A percentile compares a stretch with the other conserved stretches of the same genome.
These are phyloP conservation scores for Magnaporthiopsis rhizophila DNA, from an alignment of 2,329 filamentous ascomycete species.

Conservation along the genomic window DNA sequence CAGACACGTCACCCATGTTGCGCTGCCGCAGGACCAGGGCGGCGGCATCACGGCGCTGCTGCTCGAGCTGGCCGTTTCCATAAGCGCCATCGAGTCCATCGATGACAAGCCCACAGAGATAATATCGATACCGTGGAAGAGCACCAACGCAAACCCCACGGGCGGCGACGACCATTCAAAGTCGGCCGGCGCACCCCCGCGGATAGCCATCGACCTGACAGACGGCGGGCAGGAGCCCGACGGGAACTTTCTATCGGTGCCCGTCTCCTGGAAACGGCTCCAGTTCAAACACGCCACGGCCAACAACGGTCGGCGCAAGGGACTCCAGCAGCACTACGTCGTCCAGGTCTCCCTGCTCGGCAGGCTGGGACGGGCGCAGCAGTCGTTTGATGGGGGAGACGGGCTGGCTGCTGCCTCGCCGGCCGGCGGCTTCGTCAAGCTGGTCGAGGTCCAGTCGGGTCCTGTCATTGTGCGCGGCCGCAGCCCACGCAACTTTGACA, in stretches of 20 bases:
- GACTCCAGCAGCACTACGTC: slow-evolving; percentile 89
- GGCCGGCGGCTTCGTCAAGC: slow-evolving; percentile 56
- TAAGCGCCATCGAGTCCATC: slow-evolving; percentile 83
- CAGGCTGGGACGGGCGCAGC: slow-evolving; percentile 1
- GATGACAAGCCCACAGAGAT: slow-evolving; percentile 90
- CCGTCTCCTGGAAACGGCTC: slow-evolving; percentile 85
- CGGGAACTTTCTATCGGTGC: slow-evolving; percentile 68
- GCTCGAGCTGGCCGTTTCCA: slow-evolving; percentile 69
- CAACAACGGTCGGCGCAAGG: slow-evolving; percentile 90
- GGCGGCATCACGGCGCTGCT: slow-evolving; percentile 58
- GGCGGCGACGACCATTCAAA: slow-evolving; percentile 26
- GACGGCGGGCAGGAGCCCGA: slow-evolving; percentile 61
- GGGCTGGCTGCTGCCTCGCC: not conserved
- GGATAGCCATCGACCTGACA: slow-evolving; percentile 44
- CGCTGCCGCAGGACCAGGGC: slow-evolving; percentile 57
- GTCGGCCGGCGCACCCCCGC: slow-evolving; percentile 41
- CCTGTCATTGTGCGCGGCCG: slow-evolving; percentile 93
- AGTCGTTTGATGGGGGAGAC: not conserved
- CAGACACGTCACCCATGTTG: slow-evolving; percentile 58
- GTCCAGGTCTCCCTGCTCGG: slow-evolving; percentile 73
- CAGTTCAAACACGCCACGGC: slow-evolving; percentile 96
- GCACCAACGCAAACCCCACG: slow-evolving; percentile 39
- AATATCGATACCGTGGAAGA: slow-evolving; percentile 96
- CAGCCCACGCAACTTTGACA: slow-evolving; percentile 90
- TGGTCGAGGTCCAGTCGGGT: slow-evolving; percentile 82